Evolutionary conservation across 169 alveolate genomes (phyloP).

Genomic region (Cryptosporidium canis): DNA sequence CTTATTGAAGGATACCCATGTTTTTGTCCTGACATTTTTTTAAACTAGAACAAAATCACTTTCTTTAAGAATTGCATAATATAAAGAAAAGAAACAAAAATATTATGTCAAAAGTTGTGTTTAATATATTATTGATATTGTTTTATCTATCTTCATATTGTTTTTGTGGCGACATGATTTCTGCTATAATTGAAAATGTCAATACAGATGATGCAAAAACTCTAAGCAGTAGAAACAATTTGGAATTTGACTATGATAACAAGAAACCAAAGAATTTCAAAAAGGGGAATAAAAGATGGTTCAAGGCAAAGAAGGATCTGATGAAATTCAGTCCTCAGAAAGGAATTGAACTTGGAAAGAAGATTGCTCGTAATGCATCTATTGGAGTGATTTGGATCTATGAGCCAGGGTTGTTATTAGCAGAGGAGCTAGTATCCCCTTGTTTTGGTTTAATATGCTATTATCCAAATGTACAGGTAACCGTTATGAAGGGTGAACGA

Average conservation of each 20-base stretch:
- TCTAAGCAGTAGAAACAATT: background rate
- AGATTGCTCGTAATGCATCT: slow-evolving; percentile 50
- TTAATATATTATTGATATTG: background rate
- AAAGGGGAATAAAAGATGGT: slow-evolving; percentile 58
- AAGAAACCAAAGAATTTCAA: slow-evolving; percentile 17
- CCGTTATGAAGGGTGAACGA: slow-evolving; percentile 60
- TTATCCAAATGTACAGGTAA: slow-evolving; percentile 63
- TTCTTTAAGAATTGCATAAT: background rate
- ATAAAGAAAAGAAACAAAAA: background rate
- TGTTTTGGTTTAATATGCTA: slow-evolving; percentile 57
- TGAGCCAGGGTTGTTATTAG: slow-evolving; percentile 65
- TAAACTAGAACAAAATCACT: background rate
- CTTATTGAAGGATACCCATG: background rate
- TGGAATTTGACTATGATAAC: background rate
- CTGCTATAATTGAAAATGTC: slow-evolving; percentile 31
- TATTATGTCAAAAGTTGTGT: background rate
- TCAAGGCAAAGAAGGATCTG: slow-evolving; percentile 33
- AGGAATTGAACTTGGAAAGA: slow-evolving; percentile 48
- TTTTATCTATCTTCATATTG: background rate
- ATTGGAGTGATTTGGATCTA: slow-evolving; percentile 65
- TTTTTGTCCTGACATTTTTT: background rate
- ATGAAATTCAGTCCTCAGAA: slow-evolving; percentile 71
- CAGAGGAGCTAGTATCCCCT: slow-evolving; percentile 66
- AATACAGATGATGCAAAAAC: background rate
- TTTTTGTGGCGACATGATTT: slow-evolving; percentile 19